Base-by-base conservation (phyloP, 2,329 filamentous ascomycete species). In the Pyricularia sp. region DNA sequence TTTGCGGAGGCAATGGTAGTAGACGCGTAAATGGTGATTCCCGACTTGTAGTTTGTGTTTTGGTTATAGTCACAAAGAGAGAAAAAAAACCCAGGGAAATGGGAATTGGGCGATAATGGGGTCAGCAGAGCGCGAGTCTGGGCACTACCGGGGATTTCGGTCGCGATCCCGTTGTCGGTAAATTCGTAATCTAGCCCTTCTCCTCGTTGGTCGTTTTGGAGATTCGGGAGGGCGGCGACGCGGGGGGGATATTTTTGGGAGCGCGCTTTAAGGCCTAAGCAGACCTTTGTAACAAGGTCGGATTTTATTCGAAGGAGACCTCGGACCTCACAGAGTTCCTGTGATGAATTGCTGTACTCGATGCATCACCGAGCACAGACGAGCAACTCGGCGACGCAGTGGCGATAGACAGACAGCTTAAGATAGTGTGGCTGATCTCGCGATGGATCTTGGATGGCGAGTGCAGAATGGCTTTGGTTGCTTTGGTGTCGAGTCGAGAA, bases 401-500 rank as follows among this genome's bases (percentile, higher is more conserved):
- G 42, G 20, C 42, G 42, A 55, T 55, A n/a, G 42, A 10, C 20
- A 55, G 42, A 20, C 20, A n/a, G 42, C 42, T 55, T 17, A 55
- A 55, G 42, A 55, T 55, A 55, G 42, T 55, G 42, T 55, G 42
- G 42, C 42, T 55, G 58, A 61, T 61, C 58, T 61, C 58, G 58
- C 58, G 58, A 61, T 61, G 11, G 58, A 61, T 61, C 2, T 23
- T 26, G 28, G 10, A 25, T 61, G 25, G 23, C 58, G 58, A 26
- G 58, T 61, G 58, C 58, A 26, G 58, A 61, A 25, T 25, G 25
- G 58, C 23, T 61, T 17, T 61, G 58, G 58, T 61, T 26, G 11
- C 10, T 25, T 17, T 12, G 58, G 23, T 61, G 58, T 61, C 65
- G 67, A 69, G 42, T 66, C 65, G 17, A 66, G 23, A 66, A 50